Percentiles rank a stretch among this genome's conserved stretches.
These are phyloP conservation scores for Voacanga thouarsii DNA, from an alignment of 257 asterid species.

Conservation along the genomic window DNA sequence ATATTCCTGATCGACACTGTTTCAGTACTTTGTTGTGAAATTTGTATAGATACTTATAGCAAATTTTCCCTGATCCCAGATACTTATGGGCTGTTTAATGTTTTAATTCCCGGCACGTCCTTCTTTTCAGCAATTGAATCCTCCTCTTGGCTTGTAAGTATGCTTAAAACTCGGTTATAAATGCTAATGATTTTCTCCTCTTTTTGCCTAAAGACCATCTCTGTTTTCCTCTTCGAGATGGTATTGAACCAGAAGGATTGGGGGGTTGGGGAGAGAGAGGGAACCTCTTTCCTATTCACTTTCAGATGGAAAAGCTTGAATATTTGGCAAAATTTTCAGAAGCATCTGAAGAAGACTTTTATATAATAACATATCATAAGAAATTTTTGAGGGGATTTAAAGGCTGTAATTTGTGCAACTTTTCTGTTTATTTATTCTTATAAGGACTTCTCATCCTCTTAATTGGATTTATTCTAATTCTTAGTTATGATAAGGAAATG, in stretches of 20 bases:
- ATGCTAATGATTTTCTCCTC: background rate
- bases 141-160: slow-evolving; percentile 41
- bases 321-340: background rate
- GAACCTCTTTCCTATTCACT: background rate
- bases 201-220: background rate
- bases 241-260: background rate
- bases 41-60: background rate
- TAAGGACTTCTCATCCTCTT: background rate
- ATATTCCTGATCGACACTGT: background rate
- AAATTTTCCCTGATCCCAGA: slow-evolving; percentile 28
- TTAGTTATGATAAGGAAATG: background rate
- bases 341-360: background rate
- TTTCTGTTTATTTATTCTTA: background rate
- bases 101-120: slow-evolving; percentile 40
- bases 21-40: background rate
- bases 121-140: slow-evolving; percentile 41
- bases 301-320: background rate
- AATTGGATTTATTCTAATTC: background rate
- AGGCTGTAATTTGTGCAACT: background rate
- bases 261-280: background rate
- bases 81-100: slow-evolving; percentile 39
- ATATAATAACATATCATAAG: background rate
- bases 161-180: background rate
- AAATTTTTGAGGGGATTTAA: background rate
- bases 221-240: slow-evolving; percentile 2